A percentile compares a stretch with the other conserved stretches of the same genome.
Evolutionary conservation across 495 filamentous ascomycete genomes (phyloP).

Genomic region (Podospora appendiculata): DNA sequence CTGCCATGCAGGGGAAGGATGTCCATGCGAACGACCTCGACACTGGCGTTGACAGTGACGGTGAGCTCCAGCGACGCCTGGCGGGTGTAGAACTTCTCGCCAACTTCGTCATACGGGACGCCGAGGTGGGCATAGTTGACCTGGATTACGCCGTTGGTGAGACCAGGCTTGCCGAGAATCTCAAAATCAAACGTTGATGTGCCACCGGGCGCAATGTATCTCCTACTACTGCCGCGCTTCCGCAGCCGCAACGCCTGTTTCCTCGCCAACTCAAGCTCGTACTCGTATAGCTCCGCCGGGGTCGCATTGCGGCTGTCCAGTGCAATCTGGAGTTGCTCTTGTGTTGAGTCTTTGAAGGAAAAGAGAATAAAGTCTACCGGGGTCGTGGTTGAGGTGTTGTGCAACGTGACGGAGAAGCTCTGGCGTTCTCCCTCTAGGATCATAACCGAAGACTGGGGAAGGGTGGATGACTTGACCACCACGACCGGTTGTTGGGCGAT

Average conservation of each 20-base stretch:
- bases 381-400: constrained; percentile 62
- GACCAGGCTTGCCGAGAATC: constrained; percentile 73
- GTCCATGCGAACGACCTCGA: constrained; percentile 72
- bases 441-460: constrained; percentile 84
- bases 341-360: constrained; percentile 84
- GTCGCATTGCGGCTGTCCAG: constrained; percentile 67
- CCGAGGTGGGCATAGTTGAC: constrained; percentile 77
- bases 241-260: constrained; percentile 66
- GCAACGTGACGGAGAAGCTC: constrained; percentile 69
- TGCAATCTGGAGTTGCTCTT: constrained; percentile 64
- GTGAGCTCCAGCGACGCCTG: constrained; percentile 75
- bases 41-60: constrained; percentile 83
- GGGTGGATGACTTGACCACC: constrained; percentile 62
- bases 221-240: constrained; percentile 40
- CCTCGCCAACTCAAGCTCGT: constrained; percentile 66
- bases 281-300: constrained; percentile 72
- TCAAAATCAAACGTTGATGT: constrained; percentile 73
- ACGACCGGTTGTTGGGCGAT: constrained; percentile 72
- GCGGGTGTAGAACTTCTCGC: constrained; percentile 75
- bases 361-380: constrained; percentile 79
- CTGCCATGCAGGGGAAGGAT: constrained; percentile 58
- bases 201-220: constrained; percentile 59
- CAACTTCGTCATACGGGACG: constrained; percentile 51
- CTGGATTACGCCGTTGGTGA: constrained; percentile 74
- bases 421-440: constrained; percentile 79